Evolutionary conservation across 495 filamentous ascomycete species (phyloP).

Genomic region (Penicillium arizonense): DNA sequence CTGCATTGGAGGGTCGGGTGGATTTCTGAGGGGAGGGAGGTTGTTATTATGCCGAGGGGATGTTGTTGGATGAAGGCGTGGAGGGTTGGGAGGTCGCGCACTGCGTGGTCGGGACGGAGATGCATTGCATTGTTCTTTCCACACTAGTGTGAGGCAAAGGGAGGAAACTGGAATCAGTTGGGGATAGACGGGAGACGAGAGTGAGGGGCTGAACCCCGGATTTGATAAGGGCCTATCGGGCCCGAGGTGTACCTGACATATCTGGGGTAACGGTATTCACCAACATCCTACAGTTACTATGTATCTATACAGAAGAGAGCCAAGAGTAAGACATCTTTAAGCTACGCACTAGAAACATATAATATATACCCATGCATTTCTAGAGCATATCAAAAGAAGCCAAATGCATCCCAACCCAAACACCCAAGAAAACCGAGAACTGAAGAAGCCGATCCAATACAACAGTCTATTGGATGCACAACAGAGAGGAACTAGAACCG

Average conservation of each 20-base stretch:
- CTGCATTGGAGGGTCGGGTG: conserved; percentile 45
- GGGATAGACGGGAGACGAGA: background rate
- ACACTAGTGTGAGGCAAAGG: no score
- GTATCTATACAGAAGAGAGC: background rate
- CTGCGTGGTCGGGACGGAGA: conserved; percentile 45
- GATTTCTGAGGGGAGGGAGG: conserved; percentile 39
- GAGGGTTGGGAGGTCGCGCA: conserved; percentile 34
- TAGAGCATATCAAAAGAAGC: background rate
- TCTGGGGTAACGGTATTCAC: background rate
- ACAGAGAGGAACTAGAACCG: background rate
- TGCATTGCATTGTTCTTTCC: conserved; percentile 34
- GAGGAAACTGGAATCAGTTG: no score
- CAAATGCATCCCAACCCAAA: no score
- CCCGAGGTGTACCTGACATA: background rate
- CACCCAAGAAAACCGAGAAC: background rate
- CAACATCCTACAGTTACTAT: no score
- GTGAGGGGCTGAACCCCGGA: conserved; percentile 4
- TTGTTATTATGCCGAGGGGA: conserved; percentile 50
- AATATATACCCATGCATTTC: background rate
- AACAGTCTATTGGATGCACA: conserved; percentile 12
- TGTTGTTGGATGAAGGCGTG: conserved; percentile 45
- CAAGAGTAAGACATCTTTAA: background rate
- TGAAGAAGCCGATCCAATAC: background rate
- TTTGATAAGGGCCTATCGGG: conserved; percentile 6
- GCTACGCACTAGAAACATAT: no score